A percentile compares a stretch with the other conserved stretches of the same genome.
Evolutionary conservation across 1,284 basidiomycete genomes (phyloP).

Genomic region (Volvariella surrecta): DNA sequence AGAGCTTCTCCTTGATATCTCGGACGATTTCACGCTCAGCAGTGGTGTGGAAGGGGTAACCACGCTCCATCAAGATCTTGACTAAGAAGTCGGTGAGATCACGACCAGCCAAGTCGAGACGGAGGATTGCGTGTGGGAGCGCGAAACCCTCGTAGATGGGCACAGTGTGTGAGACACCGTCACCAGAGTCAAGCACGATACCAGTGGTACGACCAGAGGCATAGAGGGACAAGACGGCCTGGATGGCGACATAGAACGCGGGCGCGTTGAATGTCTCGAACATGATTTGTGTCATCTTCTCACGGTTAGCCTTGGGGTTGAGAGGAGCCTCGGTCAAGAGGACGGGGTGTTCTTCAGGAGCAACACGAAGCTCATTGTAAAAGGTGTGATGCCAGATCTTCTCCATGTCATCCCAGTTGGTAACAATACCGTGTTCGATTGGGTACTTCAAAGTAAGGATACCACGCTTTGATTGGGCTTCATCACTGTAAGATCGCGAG

Average conservation of each 20-base stretch:
- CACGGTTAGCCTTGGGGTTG: slow-evolving; percentile 91
- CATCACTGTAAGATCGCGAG: slow-evolving; percentile 46
- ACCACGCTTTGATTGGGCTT: slow-evolving; percentile 94
- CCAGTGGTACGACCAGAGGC: slow-evolving; percentile 89
- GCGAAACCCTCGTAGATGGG: slow-evolving; percentile 97
- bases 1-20: slow-evolving; percentile 98
- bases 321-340: slow-evolving; percentile 89
- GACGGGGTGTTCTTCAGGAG: slow-evolving; percentile 90
- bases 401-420: slow-evolving; percentile 97
- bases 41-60: slow-evolving; percentile 91
- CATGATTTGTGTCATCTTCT: slow-evolving; percentile 98
- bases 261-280: slow-evolving; percentile 96
- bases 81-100: slow-evolving; percentile 91
- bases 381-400: slow-evolving; percentile 93
- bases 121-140: slow-evolving; percentile 89
- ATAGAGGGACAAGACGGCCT: slow-evolving; percentile 89
- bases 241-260: slow-evolving; percentile 91
- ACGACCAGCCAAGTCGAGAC: slow-evolving; percentile 93
- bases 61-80: slow-evolving; percentile 92
- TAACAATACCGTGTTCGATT: slow-evolving; percentile 82
- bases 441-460: slow-evolving; percentile 89
- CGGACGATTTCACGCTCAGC: slow-evolving; percentile 95
- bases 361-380: slow-evolving; percentile 82
- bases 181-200: slow-evolving; percentile 92
- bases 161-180: slow-evolving; percentile 91